Base-by-base conservation (phyloP, 2,329 filamentous ascomycete genomes). In the Chaetomium globosum region DNA sequence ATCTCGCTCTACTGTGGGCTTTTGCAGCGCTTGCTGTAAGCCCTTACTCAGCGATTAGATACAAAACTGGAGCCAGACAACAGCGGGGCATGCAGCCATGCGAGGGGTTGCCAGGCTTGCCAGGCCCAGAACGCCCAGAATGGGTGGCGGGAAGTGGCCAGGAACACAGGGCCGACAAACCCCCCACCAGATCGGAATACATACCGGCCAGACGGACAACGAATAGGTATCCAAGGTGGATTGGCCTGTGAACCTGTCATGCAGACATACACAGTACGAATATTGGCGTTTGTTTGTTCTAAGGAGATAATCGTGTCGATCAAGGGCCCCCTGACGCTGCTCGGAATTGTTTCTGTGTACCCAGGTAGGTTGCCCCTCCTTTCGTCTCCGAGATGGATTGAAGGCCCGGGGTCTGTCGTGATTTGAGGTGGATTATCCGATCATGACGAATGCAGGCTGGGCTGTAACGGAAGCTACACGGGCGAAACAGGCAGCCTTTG, bases 391-490 rank as follows among this genome's bases (percentile, higher is more conserved):
- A 49, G 28, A 48, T 63, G n/a, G 59, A 43, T 43, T 43, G 3
- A 43, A 59, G 21, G 26, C 39, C 54, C 23, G 21, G 21, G 49
- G 49, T 28, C 49, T 26, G 28, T 21, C 31, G 33, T 64, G 67
- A 67, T 70, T 68, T 67, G 65, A 62, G 16, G 46, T 55, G 67
- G 69, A 70, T 73, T 73, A 73, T 71, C 65, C 52, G 53, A 72
- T 71, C 69, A 70, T 73, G 70, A 73, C 71, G 66, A 71, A 71
- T 69, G 57, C 59, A 31, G 52, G 16, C 30, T 28, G 36, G 39
- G 7, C 23, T 39, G 60, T 43, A 57, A 52, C 39, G 26, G 28
- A 63, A 48, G 10, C 26, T 13, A 21, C 39, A n/a, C 39, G 19
- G 39, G 16, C 16, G 16, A 43, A 16, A 23, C 26, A 53, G 43